Percentiles rank a stretch among this genome's conserved stretches.
Evolutionary conservation across 176 grass and related monocot genomes (phyloP).

Genomic region (Poa annua): DNA sequence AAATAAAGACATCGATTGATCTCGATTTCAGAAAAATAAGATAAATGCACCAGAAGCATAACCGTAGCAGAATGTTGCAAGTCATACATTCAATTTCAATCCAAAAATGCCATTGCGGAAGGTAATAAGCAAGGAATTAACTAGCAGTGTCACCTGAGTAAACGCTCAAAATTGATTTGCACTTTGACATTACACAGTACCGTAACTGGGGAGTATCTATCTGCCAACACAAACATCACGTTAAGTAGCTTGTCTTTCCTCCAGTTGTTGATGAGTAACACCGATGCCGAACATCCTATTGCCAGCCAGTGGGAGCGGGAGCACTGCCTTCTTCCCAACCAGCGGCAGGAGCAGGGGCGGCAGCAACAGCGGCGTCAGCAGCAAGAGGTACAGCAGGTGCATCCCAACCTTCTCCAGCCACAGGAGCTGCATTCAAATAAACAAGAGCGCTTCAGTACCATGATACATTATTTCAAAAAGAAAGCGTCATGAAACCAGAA

Average conservation of each 20-base stretch:
- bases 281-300: constrained; percentile 27
- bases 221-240: constrained; percentile 21
- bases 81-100: constrained; percentile 21
- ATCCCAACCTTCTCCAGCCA: constrained; percentile 54
- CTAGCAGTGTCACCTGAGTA: constrained; percentile 1
- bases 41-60: not conserved
- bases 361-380: not conserved
- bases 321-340: constrained; percentile 56
- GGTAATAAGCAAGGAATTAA: constrained; percentile 17
- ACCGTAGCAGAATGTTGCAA: not conserved
- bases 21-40: constrained; percentile 1
- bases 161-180: constrained; percentile 40
- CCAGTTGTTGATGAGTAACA: not conserved
- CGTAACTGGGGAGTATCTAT: constrained; percentile 36
- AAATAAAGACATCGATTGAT: too few relatives aligned
- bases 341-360: constrained; percentile 7
- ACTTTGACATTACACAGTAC: constrained; percentile 36
- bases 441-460: not conserved
- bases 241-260: constrained; percentile 25
- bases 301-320: constrained; percentile 43
- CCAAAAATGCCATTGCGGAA: constrained; percentile 21
- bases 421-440: constrained; percentile 50
- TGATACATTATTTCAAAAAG: not conserved
- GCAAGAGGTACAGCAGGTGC: constrained; percentile 16
- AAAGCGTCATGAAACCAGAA: not conserved